phyloP scores from a whole-genome alignment of 2,329 filamentous ascomycete species.

The Phaeosphaeriaceae sp. region DNA sequence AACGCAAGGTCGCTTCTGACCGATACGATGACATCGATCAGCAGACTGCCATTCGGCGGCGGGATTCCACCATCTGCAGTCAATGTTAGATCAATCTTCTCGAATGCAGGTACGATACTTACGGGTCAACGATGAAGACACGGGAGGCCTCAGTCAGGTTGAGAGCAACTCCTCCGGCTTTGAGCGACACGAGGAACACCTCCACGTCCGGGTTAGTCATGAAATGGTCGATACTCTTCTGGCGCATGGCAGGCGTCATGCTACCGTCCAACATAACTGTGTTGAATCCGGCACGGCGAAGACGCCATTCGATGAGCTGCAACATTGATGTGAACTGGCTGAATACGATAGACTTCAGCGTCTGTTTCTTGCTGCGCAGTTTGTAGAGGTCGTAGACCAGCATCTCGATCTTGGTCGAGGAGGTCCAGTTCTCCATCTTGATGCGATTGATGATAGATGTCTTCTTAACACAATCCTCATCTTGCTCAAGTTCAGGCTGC shows the following conservation, averaged over 20 bases:
- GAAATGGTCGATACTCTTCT: slow-evolving; percentile 93
- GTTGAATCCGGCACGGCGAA: slow-evolving; percentile 94
- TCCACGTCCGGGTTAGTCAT: slow-evolving; percentile 95
- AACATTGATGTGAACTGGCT: slow-evolving; percentile 98
- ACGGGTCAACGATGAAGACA: slow-evolving; percentile 96
- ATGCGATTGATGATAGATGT: slow-evolving; percentile 98
- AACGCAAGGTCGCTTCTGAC: slow-evolving; percentile 89
- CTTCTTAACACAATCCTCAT: slow-evolving; percentile 86
- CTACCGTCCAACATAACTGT: slow-evolving; percentile 98
- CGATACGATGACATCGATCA: slow-evolving; percentile 85
- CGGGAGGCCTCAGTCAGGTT: slow-evolving; percentile 94
- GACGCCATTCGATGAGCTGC: slow-evolving; percentile 94
- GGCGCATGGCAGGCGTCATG: slow-evolving; percentile 93
- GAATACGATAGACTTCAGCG: slow-evolving; percentile 96
- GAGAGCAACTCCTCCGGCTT: slow-evolving; percentile 92
- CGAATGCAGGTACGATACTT: slow-evolving; percentile 54
- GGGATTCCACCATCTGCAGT: slow-evolving; percentile 93
- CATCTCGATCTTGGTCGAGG: slow-evolving; percentile 96
- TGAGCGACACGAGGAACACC: slow-evolving; percentile 94
- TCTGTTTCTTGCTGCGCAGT: slow-evolving; percentile 88
- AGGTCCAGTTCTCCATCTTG: slow-evolving; percentile 98
- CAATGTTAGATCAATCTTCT: slow-evolving; percentile 28
- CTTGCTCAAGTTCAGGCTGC: slow-evolving; percentile 93
- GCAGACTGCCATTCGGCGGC: slow-evolving; percentile 99
- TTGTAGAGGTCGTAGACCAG: slow-evolving; percentile 93